Percentiles rank a stretch among this genome's conserved stretches.
These are phyloP conservation scores for Dioscorea alata DNA, from an alignment of 106 monocot genomes.

Conservation along the genomic window DNA sequence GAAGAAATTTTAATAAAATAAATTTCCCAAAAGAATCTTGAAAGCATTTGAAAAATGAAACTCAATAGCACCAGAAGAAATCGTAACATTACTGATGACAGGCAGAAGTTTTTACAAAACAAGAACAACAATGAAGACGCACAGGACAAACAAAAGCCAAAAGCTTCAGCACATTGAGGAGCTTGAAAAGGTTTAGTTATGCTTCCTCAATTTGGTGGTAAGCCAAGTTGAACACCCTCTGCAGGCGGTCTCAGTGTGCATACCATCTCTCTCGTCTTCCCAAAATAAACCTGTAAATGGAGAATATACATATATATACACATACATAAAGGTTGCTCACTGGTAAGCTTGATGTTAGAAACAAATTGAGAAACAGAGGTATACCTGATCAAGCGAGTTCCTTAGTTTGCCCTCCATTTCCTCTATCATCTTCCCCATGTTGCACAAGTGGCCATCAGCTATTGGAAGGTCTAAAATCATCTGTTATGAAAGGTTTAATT, in stretches of 20 bases:
- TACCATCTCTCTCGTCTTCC: conserved; percentile 99
- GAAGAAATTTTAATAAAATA: too few species aligned
- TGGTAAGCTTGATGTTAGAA: too few species aligned
- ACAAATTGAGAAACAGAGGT: neutral
- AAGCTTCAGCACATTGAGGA: too few species aligned
- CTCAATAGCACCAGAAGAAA: too few species aligned
- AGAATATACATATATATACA: neutral
- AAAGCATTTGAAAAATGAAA: too few species aligned
- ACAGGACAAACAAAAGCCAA: too few species aligned
- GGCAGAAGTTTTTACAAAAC: too few species aligned
- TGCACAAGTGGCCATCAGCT: conserved; percentile 84
- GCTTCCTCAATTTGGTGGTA: conserved; percentile 19
- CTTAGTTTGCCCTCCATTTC: conserved; percentile 98
- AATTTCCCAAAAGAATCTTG: too few species aligned
- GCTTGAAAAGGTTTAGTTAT: too few species aligned
- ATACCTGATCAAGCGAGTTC: conserved; percentile 91
- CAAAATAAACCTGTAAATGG: conserved; percentile 78
- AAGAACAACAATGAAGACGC: too few species aligned
- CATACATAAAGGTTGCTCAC: neutral
- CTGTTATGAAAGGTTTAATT: conserved; percentile 20
- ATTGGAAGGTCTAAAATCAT: conserved; percentile 60
- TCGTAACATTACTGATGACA: too few species aligned
- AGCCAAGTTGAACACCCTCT: conserved; percentile 46
- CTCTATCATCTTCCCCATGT: conserved; percentile 99
- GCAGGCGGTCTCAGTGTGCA: conserved; percentile 78